phyloP scores from a whole-genome alignment of 2,329 filamentous ascomycete species.

The Myriosclerotinia scirpicola region DNA sequence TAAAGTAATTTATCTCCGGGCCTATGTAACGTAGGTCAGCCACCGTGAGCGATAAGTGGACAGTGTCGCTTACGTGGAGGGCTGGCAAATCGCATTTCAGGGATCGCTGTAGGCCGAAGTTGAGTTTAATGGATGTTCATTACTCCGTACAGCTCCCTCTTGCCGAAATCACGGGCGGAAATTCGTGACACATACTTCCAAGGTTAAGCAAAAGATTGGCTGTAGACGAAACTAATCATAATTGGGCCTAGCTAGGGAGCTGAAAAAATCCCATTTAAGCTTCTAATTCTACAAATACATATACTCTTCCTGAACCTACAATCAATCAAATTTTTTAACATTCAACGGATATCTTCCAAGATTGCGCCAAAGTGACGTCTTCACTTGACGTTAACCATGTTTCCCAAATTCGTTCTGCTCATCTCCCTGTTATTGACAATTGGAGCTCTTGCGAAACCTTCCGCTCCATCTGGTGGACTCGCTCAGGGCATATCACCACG shows the following conservation, averaged over 20 bases:
- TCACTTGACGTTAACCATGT: neutral
- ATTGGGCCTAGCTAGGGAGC: neutral
- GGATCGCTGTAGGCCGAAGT: no score
- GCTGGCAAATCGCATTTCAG: no score
- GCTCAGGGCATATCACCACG: slow-evolving; percentile 2
- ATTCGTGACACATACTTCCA: no score
- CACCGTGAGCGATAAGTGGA: slow-evolving; percentile 1
- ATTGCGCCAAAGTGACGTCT: neutral
- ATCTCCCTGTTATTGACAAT: neutral
- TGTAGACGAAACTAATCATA: neutral
- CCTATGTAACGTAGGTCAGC: neutral
- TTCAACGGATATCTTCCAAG: neutral
- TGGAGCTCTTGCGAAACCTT: neutral
- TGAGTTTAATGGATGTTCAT: no score
- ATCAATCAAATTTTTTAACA: neutral
- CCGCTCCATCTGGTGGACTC: neutral
- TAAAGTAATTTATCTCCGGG: neutral
- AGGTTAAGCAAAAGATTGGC: no score
- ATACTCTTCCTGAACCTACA: neutral
- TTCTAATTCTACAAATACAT: slow-evolving; percentile 9
- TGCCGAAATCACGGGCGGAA: no score
- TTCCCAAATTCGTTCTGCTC: slow-evolving; percentile 7
- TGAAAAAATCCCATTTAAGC: neutral
- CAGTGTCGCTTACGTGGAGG: neutral
- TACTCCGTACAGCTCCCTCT: no score